Base-by-base conservation (phyloP, 768 basidiomycete genomes). In the Tulasnella sp. region DNA sequence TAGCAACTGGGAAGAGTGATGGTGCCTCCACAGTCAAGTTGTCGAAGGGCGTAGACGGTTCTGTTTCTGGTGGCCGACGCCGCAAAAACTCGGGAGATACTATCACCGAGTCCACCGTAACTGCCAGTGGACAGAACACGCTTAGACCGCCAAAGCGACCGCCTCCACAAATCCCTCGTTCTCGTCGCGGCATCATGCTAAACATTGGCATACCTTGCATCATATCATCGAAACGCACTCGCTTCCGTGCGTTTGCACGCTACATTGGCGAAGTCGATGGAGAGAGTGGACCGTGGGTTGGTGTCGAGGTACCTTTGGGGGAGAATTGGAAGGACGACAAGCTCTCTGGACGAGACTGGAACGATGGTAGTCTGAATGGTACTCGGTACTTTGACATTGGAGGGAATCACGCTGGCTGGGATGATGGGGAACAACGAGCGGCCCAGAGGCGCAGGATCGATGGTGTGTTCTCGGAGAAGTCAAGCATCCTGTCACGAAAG, bases 141-240 rank as follows among this genome's bases (percentile, higher is more conserved):
- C n/a, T 58, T 48, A 15, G 56, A 23, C 26, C 26, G 47, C 27
- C 26, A 11, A 58, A 58, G 30, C 56, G 56, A 1, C 21, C 32
- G 4, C 21, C 41, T 9, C 3, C 19, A 9, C 21, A 24, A 17
- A 34, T 59, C 19, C 61, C 58, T 9, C 45, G 60, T 15, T 30
- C 24, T 44, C 52, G 58, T 24, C 65, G 65, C 0, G 89, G 90
- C 0, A 82, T 84, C 2, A 86, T 83, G 10, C 79, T 94, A 34
- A 85, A 88, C 34, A 82, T 92, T 26, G 90, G 90, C 8, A 93
- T 93, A 32, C 88, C 91, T 0, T 93, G 91, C 72, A 90, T 93
- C 69, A 86, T 93, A 63, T 80, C 87, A 2, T 85, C 84, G 43
- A 86, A 88, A 68, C 79, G 86, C 38, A 84, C 85, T 63, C 80